Evolutionary conservation across 169 alveolate genomes (phyloP).

Genomic region (Cystoisospora suis): DNA sequence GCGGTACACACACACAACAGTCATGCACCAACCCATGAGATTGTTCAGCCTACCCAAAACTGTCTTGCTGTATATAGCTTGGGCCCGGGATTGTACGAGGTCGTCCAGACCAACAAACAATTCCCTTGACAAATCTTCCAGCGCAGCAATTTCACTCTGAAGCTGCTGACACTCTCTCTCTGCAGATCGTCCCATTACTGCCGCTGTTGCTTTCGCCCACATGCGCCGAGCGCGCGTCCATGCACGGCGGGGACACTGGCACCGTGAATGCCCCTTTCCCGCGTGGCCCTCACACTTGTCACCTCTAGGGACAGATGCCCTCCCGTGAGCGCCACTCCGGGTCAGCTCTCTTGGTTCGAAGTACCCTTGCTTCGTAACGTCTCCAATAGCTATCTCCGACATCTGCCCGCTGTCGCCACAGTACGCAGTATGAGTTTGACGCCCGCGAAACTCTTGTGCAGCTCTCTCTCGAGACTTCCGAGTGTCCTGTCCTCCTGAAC

Average conservation of each 20-base stretch:
- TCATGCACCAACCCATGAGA: constrained; percentile 60
- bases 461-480: too few relatives aligned
- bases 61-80: constrained; percentile 18
- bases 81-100: constrained; percentile 54
- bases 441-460: too few relatives aligned
- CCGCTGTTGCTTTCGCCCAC: not conserved
- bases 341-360: too few relatives aligned
- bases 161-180: constrained; percentile 38
- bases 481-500: too few relatives aligned
- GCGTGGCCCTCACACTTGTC: too few relatives aligned
- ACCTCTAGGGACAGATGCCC: not conserved
- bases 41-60: constrained; percentile 33
- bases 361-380: too few relatives aligned
- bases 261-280: not conserved
- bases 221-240: not conserved
- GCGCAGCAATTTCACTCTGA: constrained; percentile 46
- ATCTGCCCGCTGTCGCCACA: too few relatives aligned
- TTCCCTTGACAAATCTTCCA: constrained; percentile 46
- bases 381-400: too few relatives aligned
- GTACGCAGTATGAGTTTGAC: too few relatives aligned
- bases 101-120: constrained; percentile 42
- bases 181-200: not conserved
- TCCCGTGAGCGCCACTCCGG: too few relatives aligned
- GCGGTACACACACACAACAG: constrained; percentile 58
- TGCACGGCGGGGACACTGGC: not conserved